Percentiles rank a stretch among this genome's conserved stretches.
Conservation (phyloP, 2,329 filamentous ascomycete genomes). For the Pseudogymnoascus sp. region DNA sequence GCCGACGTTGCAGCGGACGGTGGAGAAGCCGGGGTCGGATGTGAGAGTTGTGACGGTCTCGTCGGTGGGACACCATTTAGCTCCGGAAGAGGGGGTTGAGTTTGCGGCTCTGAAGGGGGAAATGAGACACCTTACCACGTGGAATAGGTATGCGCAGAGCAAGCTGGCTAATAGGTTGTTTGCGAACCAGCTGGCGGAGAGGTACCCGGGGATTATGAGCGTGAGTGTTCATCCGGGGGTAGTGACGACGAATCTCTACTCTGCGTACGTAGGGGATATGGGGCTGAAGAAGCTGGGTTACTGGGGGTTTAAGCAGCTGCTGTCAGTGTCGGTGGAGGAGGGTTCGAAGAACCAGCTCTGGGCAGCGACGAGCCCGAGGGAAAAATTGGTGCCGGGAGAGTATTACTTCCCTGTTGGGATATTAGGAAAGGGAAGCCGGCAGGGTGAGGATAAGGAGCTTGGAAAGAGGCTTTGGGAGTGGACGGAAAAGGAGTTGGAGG, state of each 20-base stretch:
- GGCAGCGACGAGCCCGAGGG: constrained; percentile 31
- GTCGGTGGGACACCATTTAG: constrained; percentile 17
- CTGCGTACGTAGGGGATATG: constrained; percentile 14
- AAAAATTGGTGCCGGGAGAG: constrained; percentile 27
- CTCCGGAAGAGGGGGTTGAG: constrained; percentile 20
- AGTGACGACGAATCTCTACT: constrained; percentile 21
- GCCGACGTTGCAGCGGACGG: constrained; percentile 16
- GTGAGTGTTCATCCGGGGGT: constrained; percentile 37
- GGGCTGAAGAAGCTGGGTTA: constrained; percentile 11
- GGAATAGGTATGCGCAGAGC: constrained; percentile 36
- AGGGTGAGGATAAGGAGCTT: constrained; percentile 26
- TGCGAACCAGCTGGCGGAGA: constrained; percentile 33
- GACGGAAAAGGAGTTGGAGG: constrained; percentile 27
- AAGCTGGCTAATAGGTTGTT: constrained; percentile 43
- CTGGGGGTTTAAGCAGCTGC: background rate
- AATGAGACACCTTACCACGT: constrained; percentile 14
- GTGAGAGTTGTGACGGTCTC: constrained; percentile 16
- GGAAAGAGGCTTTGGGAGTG: constrained; percentile 34
- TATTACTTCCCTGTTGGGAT: constrained; percentile 32
- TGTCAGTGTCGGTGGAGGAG: constrained; percentile 27
- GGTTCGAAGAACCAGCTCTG: constrained; percentile 36
- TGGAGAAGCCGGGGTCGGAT: constrained; percentile 1
- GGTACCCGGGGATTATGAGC: constrained; percentile 32
- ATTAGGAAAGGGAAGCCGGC: constrained; percentile 19
- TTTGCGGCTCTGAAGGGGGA: constrained; percentile 25